Evolutionary conservation across 106 monocot genomes (phyloP), one percentile per base, ranked within the genome.

Genomic region (Hemerocallis citrina): DNA sequence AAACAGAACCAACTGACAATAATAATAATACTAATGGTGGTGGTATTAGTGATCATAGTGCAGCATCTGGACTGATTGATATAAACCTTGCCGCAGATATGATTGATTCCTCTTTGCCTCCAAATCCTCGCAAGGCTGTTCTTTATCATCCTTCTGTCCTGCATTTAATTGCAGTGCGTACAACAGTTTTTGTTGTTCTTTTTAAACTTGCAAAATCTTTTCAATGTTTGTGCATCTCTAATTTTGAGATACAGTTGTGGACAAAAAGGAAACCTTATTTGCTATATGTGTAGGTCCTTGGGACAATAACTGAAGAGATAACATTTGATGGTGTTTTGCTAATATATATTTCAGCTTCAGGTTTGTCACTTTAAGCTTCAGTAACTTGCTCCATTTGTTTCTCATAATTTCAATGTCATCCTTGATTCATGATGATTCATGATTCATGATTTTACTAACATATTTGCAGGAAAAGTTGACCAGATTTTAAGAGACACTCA

Each of bases 331-430:
- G 79, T 49, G 70, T 91, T 44, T 64, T 96, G 51, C 77, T 96
- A 23, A 65, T 96, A 44, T 96, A 96, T 54, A 67, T 96, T 41
- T 90, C 95, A 42, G 91, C 86, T 69, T 84, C 95, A 80, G 95
- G 95, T 96, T 62, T 68, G 14, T 21, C 64, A 64, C 49, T 46
- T 75, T 25, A 6, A 59, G 22, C 33, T 66, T 27, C 14, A 50
- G 37, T 59, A 60, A 25, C 33, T 63, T 1, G 34, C 41, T 7
- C 28, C 32, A 33, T 38, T 38, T 21, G 63, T 15, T 65, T 14
- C 38, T 55, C 41, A 55, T 41, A 13, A 34, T 25, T 41, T 7
- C 49, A 25, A 24, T 28, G 19, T 28, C 21, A 41, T 52, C 21
- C 27, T 20, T 50, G 56, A 21, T 45, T 22, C n/a, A n/a, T n/a